phyloP scores from a whole-genome alignment of 371 early-diverging fungal species.

The Mortierella sp. region DNA sequence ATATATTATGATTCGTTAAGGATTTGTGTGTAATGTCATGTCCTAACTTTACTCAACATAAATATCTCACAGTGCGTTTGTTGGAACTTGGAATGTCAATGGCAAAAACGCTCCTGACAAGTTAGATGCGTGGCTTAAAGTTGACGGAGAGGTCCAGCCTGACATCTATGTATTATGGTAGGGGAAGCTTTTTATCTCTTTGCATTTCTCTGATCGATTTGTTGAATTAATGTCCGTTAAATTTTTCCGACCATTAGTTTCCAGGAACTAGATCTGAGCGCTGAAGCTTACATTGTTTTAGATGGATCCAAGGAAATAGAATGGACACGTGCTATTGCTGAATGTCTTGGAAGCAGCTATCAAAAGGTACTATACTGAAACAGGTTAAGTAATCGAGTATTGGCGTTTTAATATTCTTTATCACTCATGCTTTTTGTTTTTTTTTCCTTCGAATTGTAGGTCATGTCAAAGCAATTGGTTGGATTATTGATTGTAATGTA shows the following conservation, averaged over 20 bases:
- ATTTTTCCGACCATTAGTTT: conserved; percentile 63
- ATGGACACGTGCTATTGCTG: conserved; percentile 84
- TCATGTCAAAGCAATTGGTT: conserved; percentile 84
- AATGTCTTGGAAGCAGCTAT: conserved; percentile 65
- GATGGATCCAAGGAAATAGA: conserved; percentile 82
- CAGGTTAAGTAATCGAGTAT: not conserved
- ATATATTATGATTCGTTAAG: not conserved
- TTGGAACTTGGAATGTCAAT: conserved; percentile 95
- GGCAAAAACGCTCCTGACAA: conserved; percentile 74
- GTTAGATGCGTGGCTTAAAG: conserved; percentile 76
- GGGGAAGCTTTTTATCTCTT: not conserved
- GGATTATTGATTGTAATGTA: conserved; percentile 89
- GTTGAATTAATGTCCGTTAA: not conserved
- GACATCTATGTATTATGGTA: conserved; percentile 85
- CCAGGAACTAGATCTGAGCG: conserved; percentile 90
- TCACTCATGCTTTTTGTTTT: not conserved
- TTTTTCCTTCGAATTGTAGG: conserved; percentile 8
- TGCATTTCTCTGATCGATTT: not conserved
- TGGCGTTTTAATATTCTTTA: not conserved
- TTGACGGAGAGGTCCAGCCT: conserved; percentile 62
- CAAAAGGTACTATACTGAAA: conserved; percentile 30
- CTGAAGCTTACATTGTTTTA: conserved; percentile 86
- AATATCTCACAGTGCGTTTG: conserved; percentile 70
- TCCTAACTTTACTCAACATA: not conserved
- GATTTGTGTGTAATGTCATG: too few relatives aligned